Conservation (phyloP, 2,329 filamentous ascomycete species). For the Monosporascus cannonballus region DNA sequence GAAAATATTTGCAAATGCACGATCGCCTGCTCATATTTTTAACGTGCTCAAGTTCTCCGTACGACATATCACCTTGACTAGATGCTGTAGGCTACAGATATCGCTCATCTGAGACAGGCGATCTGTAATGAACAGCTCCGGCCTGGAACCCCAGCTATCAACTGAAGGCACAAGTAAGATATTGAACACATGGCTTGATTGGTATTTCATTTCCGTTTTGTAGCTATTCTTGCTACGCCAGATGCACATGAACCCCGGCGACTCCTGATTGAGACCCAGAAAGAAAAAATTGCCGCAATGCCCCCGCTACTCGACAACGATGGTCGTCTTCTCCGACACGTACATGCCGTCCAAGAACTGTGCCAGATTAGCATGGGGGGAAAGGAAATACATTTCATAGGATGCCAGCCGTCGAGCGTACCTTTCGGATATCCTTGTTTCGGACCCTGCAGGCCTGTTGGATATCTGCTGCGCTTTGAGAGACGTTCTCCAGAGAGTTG, state of each 20-base stretch:
- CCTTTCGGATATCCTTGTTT: slow-evolving; percentile 99
- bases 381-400: not conserved
- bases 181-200: slow-evolving; percentile 1
- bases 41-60: not conserved
- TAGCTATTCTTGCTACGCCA: slow-evolving; percentile 44
- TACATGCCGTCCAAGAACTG: slow-evolving; percentile 99
- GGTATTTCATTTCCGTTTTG: slow-evolving; percentile 28
- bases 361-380: slow-evolving; percentile 15
- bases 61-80: not conserved
- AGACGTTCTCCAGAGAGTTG: slow-evolving; percentile 96
- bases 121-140: not conserved
- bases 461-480: slow-evolving; percentile 97
- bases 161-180: not conserved
- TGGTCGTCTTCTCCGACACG: slow-evolving; percentile 98
- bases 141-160: not conserved
- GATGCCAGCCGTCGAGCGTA: slow-evolving; percentile 32
- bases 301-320: slow-evolving; percentile 58
- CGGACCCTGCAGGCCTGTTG: slow-evolving; percentile 99
- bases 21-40: not conserved
- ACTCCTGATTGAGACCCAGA: slow-evolving; percentile 55
- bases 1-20: not conserved
- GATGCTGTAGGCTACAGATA: not conserved
- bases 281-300: slow-evolving; percentile 49
- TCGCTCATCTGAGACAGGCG: not conserved
- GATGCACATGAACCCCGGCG: slow-evolving; percentile 58